A percentile compares a stretch with the other conserved stretches of the same genome.
Conservation (phyloP, 1,284 basidiomycete genomes). For the Boletus semigastroideus region DNA sequence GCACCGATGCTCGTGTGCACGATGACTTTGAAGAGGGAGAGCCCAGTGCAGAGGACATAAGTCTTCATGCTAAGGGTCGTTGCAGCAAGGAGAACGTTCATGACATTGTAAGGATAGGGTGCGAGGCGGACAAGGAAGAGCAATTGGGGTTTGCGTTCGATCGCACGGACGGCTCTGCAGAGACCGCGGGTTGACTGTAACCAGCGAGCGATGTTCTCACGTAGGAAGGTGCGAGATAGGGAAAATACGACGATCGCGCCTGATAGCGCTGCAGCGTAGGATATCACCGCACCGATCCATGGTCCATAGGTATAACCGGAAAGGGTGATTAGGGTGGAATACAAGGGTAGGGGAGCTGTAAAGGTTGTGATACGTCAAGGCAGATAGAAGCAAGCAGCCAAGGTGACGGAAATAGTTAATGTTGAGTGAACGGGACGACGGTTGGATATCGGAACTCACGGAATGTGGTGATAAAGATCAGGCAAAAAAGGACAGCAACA, state of each 20-base stretch:
- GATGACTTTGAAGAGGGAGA: slow-evolving; percentile 83
- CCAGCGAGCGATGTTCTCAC: slow-evolving; percentile 67
- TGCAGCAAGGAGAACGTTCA: slow-evolving; percentile 88
- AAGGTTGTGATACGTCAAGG: slow-evolving; percentile 20
- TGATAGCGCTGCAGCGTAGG: slow-evolving; percentile 79
- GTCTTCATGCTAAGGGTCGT: slow-evolving; percentile 80
- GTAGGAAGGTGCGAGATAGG: slow-evolving; percentile 71
- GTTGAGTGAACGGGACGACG: background rate
- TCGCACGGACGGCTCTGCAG: slow-evolving; percentile 78
- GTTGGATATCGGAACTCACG: slow-evolving; percentile 51
- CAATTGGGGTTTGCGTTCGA: slow-evolving; percentile 80
- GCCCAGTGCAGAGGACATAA: slow-evolving; percentile 77
- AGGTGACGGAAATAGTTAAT: slow-evolving; percentile 12
- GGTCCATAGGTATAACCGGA: slow-evolving; percentile 86
- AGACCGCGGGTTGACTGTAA: slow-evolving; percentile 64
- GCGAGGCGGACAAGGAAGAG: slow-evolving; percentile 86
- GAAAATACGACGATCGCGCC: slow-evolving; percentile 80
- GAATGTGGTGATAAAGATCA: slow-evolving; percentile 81
- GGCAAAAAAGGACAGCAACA: slow-evolving; percentile 67
- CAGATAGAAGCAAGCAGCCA: slow-evolving; percentile 12
- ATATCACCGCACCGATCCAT: slow-evolving; percentile 77
- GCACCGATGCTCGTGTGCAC: slow-evolving; percentile 82
- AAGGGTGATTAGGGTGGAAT: slow-evolving; percentile 84
- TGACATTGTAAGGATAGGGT: slow-evolving; percentile 84
- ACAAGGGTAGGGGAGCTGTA: slow-evolving; percentile 77